These are phyloP conservation scores for Aspergillus transmontanensis DNA, from an alignment of 2,329 filamentous ascomycete genomes.

Conservation along the genomic window DNA sequence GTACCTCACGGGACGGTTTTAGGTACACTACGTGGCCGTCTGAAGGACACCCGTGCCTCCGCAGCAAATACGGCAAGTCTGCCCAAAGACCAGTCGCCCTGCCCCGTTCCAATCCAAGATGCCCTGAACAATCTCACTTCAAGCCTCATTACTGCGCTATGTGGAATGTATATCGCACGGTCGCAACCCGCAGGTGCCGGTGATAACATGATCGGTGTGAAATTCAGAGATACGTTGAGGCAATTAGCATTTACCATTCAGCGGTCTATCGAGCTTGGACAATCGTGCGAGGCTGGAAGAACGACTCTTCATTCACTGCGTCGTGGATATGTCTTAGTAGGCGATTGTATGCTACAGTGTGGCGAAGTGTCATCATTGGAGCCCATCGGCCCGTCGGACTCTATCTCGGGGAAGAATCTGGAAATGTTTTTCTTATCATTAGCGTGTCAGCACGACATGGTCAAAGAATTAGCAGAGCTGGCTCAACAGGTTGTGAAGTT, in stretches of 20 bases:
- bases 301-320: conserved; percentile 31
- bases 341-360: conserved; percentile 32
- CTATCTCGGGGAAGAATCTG: conserved; percentile 25
- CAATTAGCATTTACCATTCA: conserved; percentile 28
- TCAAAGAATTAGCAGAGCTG: conserved; percentile 39
- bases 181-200: conserved; percentile 22
- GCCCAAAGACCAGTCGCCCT: conserved; percentile 19
- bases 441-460: conserved; percentile 31
- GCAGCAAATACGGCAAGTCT: conserved; percentile 9
- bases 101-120: conserved; percentile 38
- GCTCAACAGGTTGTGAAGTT: conserved; percentile 38
- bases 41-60: conserved; percentile 24
- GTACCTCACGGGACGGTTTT: background rate
- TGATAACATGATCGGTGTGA: conserved; percentile 21
- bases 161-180: conserved; percentile 41
- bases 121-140: conserved; percentile 40
- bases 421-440: conserved; percentile 34
- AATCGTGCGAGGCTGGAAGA: conserved; percentile 9
- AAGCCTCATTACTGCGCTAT: conserved; percentile 39
- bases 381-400: conserved; percentile 9
- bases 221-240: conserved; percentile 29
- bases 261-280: conserved; percentile 22
- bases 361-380: conserved; percentile 21
- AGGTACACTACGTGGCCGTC: conserved; percentile 1
- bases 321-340: conserved; percentile 37